Evolutionary conservation across 1,139 yeast genomes (phyloP).

Genomic region (Saccharomyces pastorianus): DNA sequence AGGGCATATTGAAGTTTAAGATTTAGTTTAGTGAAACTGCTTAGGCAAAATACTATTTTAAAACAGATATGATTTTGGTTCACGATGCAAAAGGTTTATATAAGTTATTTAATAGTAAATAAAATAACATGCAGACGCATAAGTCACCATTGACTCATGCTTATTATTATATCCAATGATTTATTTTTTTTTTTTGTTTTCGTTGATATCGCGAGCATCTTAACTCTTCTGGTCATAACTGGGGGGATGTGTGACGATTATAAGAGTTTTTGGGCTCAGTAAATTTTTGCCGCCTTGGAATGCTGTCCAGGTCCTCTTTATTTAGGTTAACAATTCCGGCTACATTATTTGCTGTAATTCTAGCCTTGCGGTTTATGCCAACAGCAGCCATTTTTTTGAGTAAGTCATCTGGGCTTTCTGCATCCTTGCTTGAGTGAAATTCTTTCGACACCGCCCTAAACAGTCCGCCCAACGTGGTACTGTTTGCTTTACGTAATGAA

Average conservation of each 20-base stretch:
- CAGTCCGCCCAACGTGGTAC: constrained; percentile 5
- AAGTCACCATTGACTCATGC: not conserved
- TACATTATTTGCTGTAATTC: constrained; percentile 36
- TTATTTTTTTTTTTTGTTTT: not conserved
- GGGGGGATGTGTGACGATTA: not conserved
- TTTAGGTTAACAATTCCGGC: constrained; percentile 33
- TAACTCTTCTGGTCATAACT: not conserved
- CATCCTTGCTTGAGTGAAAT: constrained; percentile 14
- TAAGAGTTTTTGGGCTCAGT: not conserved
- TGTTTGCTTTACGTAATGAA: not conserved
- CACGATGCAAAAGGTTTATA: not conserved
- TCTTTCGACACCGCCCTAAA: constrained; percentile 19
- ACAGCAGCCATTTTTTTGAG: constrained; percentile 31
- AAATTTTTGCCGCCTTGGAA: not conserved
- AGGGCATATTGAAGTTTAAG: too few relatives aligned
- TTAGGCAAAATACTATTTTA: not conserved
- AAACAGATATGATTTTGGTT: not conserved
- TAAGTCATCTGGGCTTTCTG: constrained; percentile 27
- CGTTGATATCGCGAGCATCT: not conserved
- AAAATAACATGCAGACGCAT: not conserved
- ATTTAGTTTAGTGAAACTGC: not conserved
- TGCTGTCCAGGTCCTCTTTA: not conserved
- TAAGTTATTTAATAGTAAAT: not conserved
- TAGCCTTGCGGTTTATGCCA: constrained; percentile 36
- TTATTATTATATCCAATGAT: not conserved